Percentiles rank a stretch among this genome's conserved stretches.
Conservation (phyloP, 2,329 filamentous ascomycete genomes). For the Reticulascus tulasneorum region DNA sequence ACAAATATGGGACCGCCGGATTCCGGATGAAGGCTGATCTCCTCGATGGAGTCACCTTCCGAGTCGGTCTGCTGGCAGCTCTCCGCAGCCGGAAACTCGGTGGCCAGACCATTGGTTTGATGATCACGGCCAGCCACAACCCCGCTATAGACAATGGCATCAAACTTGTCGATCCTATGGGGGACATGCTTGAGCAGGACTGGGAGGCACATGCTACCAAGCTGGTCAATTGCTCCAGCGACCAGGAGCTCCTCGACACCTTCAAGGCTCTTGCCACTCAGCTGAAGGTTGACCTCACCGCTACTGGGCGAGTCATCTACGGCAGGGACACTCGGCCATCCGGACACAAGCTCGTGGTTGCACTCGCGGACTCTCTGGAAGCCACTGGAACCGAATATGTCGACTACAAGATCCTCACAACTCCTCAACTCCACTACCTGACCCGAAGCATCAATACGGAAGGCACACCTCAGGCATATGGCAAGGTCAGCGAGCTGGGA, state of each 20-base stretch:
- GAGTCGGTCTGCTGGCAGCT: constrained; percentile 83
- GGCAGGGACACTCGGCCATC: constrained; percentile 92
- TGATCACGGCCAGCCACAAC: constrained; percentile 95
- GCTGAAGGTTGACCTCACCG: constrained; percentile 69
- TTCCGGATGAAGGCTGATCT: constrained; percentile 72
- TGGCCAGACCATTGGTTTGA: constrained; percentile 89
- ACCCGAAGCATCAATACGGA: constrained; percentile 93
- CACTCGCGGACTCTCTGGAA: constrained; percentile 74
- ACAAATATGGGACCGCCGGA: constrained; percentile 64
- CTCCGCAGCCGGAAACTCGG: constrained; percentile 86
- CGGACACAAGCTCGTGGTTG: constrained; percentile 75
- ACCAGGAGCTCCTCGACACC: constrained; percentile 69
- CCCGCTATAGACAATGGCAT: constrained; percentile 86
- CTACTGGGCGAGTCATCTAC: constrained; percentile 77
- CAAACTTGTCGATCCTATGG: constrained; percentile 95
- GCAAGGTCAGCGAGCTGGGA: constrained; percentile 80
- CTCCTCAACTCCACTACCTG: constrained; percentile 96
- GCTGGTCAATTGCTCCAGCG: constrained; percentile 78
- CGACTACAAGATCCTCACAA: constrained; percentile 90
- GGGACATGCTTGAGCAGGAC: constrained; percentile 94
- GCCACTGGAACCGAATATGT: constrained; percentile 70
- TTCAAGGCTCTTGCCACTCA: constrained; percentile 73
- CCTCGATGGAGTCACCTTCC: constrained; percentile 87
- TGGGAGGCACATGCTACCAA: constrained; percentile 89
- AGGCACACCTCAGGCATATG: constrained; percentile 81